Evolutionary conservation across 140 eudicot species (phyloP).

Genomic region (Cichorium intybus): DNA sequence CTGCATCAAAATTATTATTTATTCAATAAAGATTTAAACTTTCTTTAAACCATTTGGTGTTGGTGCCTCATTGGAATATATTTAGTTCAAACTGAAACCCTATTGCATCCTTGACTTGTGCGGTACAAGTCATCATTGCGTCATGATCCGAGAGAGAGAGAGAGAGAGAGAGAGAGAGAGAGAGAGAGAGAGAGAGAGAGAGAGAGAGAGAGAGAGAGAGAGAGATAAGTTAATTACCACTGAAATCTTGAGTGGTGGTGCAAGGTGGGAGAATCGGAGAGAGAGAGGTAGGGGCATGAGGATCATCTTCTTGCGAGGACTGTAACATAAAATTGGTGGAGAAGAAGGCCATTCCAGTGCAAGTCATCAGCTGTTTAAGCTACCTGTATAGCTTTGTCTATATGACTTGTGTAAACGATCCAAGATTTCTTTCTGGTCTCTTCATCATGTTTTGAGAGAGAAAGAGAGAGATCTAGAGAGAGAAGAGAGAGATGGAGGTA

Average conservation of each 20-base stretch:
- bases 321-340: slow-evolving; percentile 84
- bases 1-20: slow-evolving; percentile 22
- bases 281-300: slow-evolving; percentile 53
- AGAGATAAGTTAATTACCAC: slow-evolving; percentile 43
- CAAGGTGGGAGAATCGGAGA: slow-evolving; percentile 59
- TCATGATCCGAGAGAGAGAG: slow-evolving; percentile 10
- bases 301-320: slow-evolving; percentile 60
- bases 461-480: slow-evolving; percentile 15
- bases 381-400: slow-evolving; percentile 16
- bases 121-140: slow-evolving; percentile 8
- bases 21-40: slow-evolving; percentile 18
- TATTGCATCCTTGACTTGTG: slow-evolving; percentile 18
- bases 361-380: slow-evolving; percentile 55
- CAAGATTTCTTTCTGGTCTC: slow-evolving; percentile 28
- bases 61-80: neutral
- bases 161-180: slow-evolving; percentile 1
- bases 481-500: slow-evolving; percentile 22
- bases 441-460: slow-evolving; percentile 33
- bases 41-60: slow-evolving; percentile 12
- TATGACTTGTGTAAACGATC: slow-evolving; percentile 19
- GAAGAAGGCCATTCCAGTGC: slow-evolving; percentile 83
- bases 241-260: slow-evolving; percentile 73
- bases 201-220: slow-evolving; percentile 6
- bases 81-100: neutral
- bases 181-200: slow-evolving; percentile 2